A percentile compares a stretch with the other conserved stretches of the same genome.
Conservation (phyloP, 345 rosid genomes). For the Melastoma malabathricum region DNA sequence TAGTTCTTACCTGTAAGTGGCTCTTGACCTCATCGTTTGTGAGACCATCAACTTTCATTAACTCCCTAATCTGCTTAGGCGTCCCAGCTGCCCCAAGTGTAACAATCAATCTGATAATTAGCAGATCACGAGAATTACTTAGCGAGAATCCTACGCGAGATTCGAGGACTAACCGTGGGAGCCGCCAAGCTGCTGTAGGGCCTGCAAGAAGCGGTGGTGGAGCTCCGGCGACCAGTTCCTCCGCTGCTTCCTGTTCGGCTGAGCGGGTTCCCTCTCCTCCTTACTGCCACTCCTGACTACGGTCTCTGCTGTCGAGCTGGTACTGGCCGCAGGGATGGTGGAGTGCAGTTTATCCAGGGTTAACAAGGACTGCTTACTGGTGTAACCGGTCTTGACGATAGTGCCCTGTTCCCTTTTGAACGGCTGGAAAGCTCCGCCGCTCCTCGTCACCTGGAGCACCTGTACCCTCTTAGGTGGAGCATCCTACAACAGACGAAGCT, state of each 20-base stretch:
- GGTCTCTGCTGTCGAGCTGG: conserved; percentile 4
- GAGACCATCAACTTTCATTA: conserved; percentile 42
- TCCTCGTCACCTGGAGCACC: background rate
- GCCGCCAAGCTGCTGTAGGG: conserved; percentile 17
- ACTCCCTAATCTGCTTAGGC: conserved; percentile 43
- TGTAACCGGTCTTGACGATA: background rate
- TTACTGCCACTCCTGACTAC: background rate
- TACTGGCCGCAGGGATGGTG: background rate
- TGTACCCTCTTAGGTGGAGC: background rate
- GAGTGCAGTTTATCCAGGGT: background rate
- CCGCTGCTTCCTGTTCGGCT: conserved; percentile 12
- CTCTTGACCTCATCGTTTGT: conserved; percentile 49
- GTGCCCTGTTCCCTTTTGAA: background rate
- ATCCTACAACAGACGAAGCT: background rate
- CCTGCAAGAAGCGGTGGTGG: conserved; percentile 10
- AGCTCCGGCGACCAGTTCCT: conserved; percentile 18
- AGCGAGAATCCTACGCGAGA: too few species aligned
- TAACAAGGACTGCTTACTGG: conserved; percentile 1
- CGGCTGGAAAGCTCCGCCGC: background rate
- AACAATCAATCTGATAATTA: background rate
- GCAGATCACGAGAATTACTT: background rate
- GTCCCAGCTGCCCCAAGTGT: conserved; percentile 25
- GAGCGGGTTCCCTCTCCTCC: background rate
- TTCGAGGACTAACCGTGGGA: conserved; percentile 6
- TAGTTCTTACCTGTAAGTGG: conserved; percentile 31